These are phyloP conservation scores for Tanacetum coccineum DNA, from an alignment of 129 eudicot species.

Conservation along the genomic window DNA sequence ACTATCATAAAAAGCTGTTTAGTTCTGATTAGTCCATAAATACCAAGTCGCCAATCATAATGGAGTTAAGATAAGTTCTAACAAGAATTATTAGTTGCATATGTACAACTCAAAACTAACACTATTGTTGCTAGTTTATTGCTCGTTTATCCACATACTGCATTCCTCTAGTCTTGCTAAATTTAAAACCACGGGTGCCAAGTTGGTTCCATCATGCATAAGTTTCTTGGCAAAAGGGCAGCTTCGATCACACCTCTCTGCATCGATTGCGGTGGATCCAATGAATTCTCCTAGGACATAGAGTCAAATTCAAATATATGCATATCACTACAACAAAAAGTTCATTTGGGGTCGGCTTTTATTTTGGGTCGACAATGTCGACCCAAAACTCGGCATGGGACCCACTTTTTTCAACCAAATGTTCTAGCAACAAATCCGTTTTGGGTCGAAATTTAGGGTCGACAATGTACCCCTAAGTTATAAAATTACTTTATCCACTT, in stretches of 20 bases:
- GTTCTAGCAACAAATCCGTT: no score
- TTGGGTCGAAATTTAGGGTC: no score
- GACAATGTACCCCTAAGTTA: no score
- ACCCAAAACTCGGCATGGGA: no score
- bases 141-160: slow-evolving; percentile 12
- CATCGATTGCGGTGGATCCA: no score
- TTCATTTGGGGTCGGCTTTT: no score
- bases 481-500: no score
- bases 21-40: slow-evolving; percentile 3
- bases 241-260: slow-evolving; percentile 59
- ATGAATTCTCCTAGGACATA: no score
- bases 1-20: background rate
- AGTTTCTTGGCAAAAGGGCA: slow-evolving; percentile 83
- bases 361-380: no score
- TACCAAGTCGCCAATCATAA: slow-evolving; percentile 8
- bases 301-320: background rate
- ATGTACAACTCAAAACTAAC: slow-evolving; percentile 20
- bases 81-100: slow-evolving; percentile 13
- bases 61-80: background rate
- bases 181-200: slow-evolving; percentile 97
- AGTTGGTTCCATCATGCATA: slow-evolving; percentile 99
- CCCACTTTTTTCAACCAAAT: no score
- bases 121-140: background rate
- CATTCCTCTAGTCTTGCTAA: slow-evolving; percentile 15
- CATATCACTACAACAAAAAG: no score